phyloP scores from a whole-genome alignment of 257 asterid genomes.

The Coffea canephora region DNA sequence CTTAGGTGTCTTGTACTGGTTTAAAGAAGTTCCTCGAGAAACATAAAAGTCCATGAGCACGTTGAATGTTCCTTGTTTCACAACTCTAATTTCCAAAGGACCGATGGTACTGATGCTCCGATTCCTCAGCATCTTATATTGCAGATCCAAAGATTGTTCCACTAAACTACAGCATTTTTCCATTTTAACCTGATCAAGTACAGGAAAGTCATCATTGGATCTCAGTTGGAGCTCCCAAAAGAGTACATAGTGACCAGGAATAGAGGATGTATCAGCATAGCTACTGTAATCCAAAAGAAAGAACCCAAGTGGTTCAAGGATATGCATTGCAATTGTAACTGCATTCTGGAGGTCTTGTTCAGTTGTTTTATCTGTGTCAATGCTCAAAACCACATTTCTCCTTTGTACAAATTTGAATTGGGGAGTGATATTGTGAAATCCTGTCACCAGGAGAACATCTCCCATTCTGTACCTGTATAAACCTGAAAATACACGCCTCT shows the following conservation, averaged over 20 bases:
- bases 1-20: slow-evolving; percentile 12
- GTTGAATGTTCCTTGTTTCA: slow-evolving; percentile 13
- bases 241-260: slow-evolving; percentile 21
- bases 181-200: not conserved
- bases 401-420: slow-evolving; percentile 7
- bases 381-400: slow-evolving; percentile 9
- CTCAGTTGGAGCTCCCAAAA: slow-evolving; percentile 15
- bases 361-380: not conserved
- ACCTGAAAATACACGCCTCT: no score
- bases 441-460: slow-evolving; percentile 12
- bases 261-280: slow-evolving; percentile 1
- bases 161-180: slow-evolving; percentile 2
- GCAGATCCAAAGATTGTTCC: slow-evolving; percentile 11
- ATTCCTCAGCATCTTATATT: not conserved
- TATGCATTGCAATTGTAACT: not conserved
- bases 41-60: slow-evolving; percentile 11
- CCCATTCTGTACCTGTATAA: slow-evolving; percentile 7
- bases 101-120: not conserved
- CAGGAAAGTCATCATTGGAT: not conserved
- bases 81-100: slow-evolving; percentile 22
- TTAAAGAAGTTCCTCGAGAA: slow-evolving; percentile 10
- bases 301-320: slow-evolving; percentile 13
- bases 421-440: slow-evolving; percentile 13
- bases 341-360: slow-evolving; percentile 16
- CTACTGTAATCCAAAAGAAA: slow-evolving; percentile 12